Evolutionary conservation across 305 asterid genomes (phyloP), one percentile per base, ranked within the genome.

Genomic region (Fraxinus greggii): DNA sequence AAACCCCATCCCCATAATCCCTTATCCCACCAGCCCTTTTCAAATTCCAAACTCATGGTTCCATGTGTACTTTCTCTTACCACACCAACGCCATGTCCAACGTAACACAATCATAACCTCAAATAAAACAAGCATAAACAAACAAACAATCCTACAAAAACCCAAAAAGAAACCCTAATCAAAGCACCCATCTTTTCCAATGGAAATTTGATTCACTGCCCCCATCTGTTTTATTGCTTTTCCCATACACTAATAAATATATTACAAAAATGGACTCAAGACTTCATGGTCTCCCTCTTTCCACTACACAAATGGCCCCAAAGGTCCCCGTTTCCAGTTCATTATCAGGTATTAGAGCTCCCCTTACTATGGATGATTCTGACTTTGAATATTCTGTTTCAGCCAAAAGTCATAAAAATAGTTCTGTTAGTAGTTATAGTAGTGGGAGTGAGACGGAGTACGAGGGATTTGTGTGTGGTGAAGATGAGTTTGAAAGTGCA

Each of bases 331-430:
- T 85, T 76, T 76, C 78, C 80, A 28, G 78, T 74, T 70, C 87
- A 29, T 3, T 86, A n/a, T 48, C 94, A 92, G 98, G 98, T 92
- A 95, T 95, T 82, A 84, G 97, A 92, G 98, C 98, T 87, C 98
- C 98, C 80, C 81, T 93, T 40, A 93, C 98, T 87, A 78, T 85
- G 74, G 98, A 95, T 88, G 97, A 93, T 69, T 89, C 94, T 83
- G 98, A 95, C 77, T 85, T 84, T 80, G 97, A 94, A 45, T 84
- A 79, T 83, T 91, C 94, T 83, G 78, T 45, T 81, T 81, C 87
- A 8, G 51, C 90, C 15, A 84, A 63, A 54, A 87, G 87, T 80
- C 84, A 40, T 61, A 82, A 81, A n/a, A 84, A 81, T 78, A 87
- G 85, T 79, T 73, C 73, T 31, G 48, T 84, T 23, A 86, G 90